Conservation (phyloP, 192 early-diverging fungal genomes). For the Linnemannia exigua region DNA sequence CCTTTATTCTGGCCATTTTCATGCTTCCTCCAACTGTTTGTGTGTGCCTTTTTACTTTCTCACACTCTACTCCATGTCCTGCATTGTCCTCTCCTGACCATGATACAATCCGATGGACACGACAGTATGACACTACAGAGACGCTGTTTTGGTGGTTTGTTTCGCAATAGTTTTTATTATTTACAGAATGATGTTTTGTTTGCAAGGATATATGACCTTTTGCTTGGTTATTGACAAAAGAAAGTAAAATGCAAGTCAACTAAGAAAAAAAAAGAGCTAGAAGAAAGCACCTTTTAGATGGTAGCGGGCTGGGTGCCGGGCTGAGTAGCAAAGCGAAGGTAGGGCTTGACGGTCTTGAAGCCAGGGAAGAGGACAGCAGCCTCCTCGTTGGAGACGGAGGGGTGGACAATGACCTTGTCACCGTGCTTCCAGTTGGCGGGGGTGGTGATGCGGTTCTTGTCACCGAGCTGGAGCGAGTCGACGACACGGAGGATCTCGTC, state of each 20-base stretch:
- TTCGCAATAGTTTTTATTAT: conserved; percentile 6
- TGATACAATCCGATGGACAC: too few relatives aligned
- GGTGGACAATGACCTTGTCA: conserved; percentile 93
- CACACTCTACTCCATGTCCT: too few relatives aligned
- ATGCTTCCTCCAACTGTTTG: too few relatives aligned
- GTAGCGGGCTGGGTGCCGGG: conserved; percentile 46
- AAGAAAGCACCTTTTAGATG: conserved; percentile 6
- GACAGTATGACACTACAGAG: too few relatives aligned
- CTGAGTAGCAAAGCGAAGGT: conserved; percentile 78
- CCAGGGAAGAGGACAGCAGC: conserved; percentile 90
- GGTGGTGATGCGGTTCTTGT: conserved; percentile 91
- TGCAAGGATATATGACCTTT: conserved; percentile 10
- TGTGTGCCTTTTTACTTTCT: too few relatives aligned
- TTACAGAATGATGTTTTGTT: conserved; percentile 1
- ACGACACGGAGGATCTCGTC: conserved; percentile 94
- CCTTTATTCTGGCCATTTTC: too few relatives aligned
- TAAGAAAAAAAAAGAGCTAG: neutral
- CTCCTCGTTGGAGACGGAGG: conserved; percentile 84
- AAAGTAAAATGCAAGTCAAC: neutral
- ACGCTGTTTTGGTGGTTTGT: too few relatives aligned
- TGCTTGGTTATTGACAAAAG: neutral
- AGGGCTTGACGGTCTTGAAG: conserved; percentile 85
- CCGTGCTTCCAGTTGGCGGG: conserved; percentile 94
- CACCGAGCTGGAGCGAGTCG: conserved; percentile 94
- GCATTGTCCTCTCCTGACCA: too few relatives aligned